Conservation (phyloP, 2,329 filamentous ascomycete genomes). For the Arthrobotrys pseudoclavata region DNA sequence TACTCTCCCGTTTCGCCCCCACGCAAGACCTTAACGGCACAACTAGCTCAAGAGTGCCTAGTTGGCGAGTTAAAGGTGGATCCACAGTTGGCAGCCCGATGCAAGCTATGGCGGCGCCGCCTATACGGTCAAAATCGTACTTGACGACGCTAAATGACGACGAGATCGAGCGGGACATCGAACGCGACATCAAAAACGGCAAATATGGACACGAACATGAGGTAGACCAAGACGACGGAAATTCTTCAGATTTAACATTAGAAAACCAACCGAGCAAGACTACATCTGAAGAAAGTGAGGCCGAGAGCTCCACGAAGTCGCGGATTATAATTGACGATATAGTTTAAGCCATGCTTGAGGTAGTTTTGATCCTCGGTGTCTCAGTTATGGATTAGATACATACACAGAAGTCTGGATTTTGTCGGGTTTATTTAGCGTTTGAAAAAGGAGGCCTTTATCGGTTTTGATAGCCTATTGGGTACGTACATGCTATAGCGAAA, state of each 20-base stretch:
- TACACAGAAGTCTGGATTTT: constrained; percentile 14
- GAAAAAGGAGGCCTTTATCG: neutral
- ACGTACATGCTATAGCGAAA: constrained; percentile 13
- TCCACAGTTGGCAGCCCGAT: constrained; percentile 48
- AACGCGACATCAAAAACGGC: constrained; percentile 19
- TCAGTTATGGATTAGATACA: neutral
- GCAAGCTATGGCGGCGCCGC: constrained; percentile 22
- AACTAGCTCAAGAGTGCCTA: constrained; percentile 46
- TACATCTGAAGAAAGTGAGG: constrained; percentile 17
- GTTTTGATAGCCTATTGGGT: neutral
- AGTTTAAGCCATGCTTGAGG: constrained; percentile 3
- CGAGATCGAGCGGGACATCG: constrained; percentile 26
- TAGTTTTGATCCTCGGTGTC: neutral
- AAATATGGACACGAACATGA: constrained; percentile 4
- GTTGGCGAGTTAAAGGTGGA: constrained; percentile 57
- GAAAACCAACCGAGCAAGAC: constrained; percentile 31
- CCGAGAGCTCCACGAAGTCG: constrained; percentile 5
- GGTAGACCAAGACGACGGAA: constrained; percentile 26
- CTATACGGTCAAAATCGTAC: constrained; percentile 32
- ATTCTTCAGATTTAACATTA: constrained; percentile 39
- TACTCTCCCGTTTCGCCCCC: constrained; percentile 49
- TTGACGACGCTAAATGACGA: constrained; percentile 32
- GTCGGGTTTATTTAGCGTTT: constrained; percentile 46
- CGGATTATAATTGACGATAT: constrained; percentile 27
- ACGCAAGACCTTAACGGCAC: constrained; percentile 29